phyloP scores from a whole-genome alignment of 441 rosid genomes.

The Adansonia rubrostipa region DNA sequence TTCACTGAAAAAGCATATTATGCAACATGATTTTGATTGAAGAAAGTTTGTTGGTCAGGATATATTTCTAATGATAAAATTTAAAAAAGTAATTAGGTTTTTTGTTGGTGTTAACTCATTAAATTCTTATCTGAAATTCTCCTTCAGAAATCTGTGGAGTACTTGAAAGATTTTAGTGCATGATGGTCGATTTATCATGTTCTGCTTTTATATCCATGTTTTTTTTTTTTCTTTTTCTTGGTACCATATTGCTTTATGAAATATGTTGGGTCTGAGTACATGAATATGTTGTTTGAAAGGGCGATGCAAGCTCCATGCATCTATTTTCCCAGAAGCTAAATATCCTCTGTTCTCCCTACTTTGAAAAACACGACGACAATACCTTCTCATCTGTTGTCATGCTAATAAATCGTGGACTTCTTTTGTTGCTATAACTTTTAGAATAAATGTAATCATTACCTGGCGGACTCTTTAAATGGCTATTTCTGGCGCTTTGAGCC shows the following conservation, averaged over 20 bases:
- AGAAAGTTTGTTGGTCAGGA: not conserved
- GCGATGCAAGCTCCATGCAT: not conserved
- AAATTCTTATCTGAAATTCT: not conserved
- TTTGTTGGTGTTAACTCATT: not conserved
- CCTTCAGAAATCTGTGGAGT: not conserved
- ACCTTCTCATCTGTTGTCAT: not conserved
- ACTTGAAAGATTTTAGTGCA: not conserved
- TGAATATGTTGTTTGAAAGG: not conserved
- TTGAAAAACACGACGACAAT: not conserved
- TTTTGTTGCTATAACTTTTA: not conserved
- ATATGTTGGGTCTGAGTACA: not conserved
- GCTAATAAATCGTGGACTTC: not conserved
- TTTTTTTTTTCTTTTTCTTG: not conserved
- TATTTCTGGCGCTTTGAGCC: conserved; percentile 12
- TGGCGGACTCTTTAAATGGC: not conserved
- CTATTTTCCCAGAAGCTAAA: conserved; percentile 4
- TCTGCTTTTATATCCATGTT: not conserved
- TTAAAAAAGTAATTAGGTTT: not conserved
- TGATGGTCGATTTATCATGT: not conserved
- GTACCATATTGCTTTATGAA: conserved; percentile 3
- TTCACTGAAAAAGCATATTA: not conserved
- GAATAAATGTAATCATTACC: not conserved
- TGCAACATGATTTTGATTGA: conserved; percentile 11
- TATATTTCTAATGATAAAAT: not conserved
- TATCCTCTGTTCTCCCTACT: not conserved